phyloP scores from a whole-genome alignment of 345 rosid genomes.

The Citrus medica region DNA sequence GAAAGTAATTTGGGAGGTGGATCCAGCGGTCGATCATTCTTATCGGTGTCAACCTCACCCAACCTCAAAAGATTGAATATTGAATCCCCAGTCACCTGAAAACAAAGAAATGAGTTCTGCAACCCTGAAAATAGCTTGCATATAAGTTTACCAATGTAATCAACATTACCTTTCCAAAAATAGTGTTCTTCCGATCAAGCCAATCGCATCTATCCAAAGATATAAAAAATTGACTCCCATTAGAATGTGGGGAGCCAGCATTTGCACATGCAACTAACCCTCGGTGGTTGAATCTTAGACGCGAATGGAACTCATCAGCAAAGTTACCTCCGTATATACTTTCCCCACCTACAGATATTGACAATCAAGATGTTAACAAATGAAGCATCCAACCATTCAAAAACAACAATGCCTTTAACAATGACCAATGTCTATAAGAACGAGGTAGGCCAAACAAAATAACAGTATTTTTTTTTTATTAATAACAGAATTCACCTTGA shows the following conservation, averaged over 20 bases:
- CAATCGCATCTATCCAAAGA: slow-evolving; percentile 91
- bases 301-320: slow-evolving; percentile 84
- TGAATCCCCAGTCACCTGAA: slow-evolving; percentile 87
- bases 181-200: slow-evolving; percentile 81
- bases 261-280: slow-evolving; percentile 93
- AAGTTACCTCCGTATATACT: slow-evolving; percentile 76
- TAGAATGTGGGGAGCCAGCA: slow-evolving; percentile 74
- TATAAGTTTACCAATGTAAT: neutral
- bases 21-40: slow-evolving; percentile 76
- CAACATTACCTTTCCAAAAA: slow-evolving; percentile 75
- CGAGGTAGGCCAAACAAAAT: neutral
- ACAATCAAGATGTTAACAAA: neutral
- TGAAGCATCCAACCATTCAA: neutral
- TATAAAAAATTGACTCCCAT: slow-evolving; percentile 93
- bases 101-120: slow-evolving; percentile 17
- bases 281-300: slow-evolving; percentile 83
- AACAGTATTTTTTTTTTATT: neutral
- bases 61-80: slow-evolving; percentile 69
- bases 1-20: slow-evolving; percentile 70
- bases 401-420: neutral
- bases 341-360: slow-evolving; percentile 54
- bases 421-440: neutral
- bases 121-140: neutral
- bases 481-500: neutral
- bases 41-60: slow-evolving; percentile 76